Evolutionary conservation across 1,284 basidiomycete species (phyloP).

Genomic region (Tilletia horrida): DNA sequence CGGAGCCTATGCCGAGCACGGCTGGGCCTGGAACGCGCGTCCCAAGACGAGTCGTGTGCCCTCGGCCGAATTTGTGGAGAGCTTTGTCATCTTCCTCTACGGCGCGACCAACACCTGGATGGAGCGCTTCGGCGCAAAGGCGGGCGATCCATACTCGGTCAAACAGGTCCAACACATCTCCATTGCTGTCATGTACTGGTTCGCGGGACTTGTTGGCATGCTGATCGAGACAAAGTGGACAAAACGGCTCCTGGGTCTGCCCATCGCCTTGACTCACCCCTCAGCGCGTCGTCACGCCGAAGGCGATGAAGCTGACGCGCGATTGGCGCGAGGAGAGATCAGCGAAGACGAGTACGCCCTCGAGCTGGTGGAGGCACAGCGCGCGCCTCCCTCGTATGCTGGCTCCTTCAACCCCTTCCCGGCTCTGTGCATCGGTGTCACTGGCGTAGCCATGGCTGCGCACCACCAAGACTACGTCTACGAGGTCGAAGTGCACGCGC

Average conservation of each 20-base stretch:
- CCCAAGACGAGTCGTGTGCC: constrained; percentile 30
- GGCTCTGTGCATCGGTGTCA: constrained; percentile 78
- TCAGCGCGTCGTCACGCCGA: constrained; percentile 18
- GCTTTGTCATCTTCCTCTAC: constrained; percentile 79
- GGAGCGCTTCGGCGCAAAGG: constrained; percentile 77
- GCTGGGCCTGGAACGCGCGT: constrained; percentile 87
- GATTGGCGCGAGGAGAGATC: not conserved
- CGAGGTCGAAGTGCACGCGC: constrained; percentile 73
- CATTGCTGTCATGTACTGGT: constrained; percentile 94
- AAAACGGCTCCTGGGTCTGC: constrained; percentile 38
- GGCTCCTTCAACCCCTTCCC: constrained; percentile 85
- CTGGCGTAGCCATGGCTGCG: constrained; percentile 91
- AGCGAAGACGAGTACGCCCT: constrained; percentile 22
- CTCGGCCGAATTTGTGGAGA: constrained; percentile 80
- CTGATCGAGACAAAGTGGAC: constrained; percentile 71
- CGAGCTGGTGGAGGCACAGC: constrained; percentile 33
- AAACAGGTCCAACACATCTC: constrained; percentile 93
- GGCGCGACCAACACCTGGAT: constrained; percentile 93
- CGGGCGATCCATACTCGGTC: constrained; percentile 80
- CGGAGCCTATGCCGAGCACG: constrained; percentile 78
- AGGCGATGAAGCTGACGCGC: not conserved
- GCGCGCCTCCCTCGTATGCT: constrained; percentile 60
- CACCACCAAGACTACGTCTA: constrained; percentile 86
- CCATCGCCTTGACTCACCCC: constrained; percentile 33
- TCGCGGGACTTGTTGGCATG: constrained; percentile 84